A percentile compares a stretch with the other conserved stretches of the same genome.
Conservation (phyloP, 805 yeast genomes). For the Suhomyces sp. region DNA sequence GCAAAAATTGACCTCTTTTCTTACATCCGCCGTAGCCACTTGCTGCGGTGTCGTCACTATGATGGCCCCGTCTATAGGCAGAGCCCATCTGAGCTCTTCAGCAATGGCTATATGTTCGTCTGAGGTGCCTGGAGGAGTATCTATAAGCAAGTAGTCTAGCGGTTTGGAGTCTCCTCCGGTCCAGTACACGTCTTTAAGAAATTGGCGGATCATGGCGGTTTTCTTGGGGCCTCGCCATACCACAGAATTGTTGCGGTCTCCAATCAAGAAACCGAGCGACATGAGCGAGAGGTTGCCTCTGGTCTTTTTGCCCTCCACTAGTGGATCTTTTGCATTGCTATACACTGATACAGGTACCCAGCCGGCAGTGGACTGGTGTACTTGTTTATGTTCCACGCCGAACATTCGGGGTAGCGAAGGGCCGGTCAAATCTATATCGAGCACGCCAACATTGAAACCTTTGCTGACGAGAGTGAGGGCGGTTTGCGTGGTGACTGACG, state of each 20-base stretch:
- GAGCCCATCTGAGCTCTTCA: constrained; percentile 71
- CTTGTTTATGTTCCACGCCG: constrained; percentile 77
- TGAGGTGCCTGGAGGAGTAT: constrained; percentile 98
- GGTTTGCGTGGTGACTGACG: constrained; percentile 91
- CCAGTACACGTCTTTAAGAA: constrained; percentile 89
- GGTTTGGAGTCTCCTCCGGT: constrained; percentile 45
- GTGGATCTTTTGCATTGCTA: constrained; percentile 5
- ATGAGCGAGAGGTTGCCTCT: constrained; percentile 57
- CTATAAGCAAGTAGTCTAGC: constrained; percentile 77
- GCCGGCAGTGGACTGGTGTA: constrained; percentile 76
- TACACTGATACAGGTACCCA: constrained; percentile 83
- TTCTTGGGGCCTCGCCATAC: constrained; percentile 99
- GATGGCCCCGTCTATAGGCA: constrained; percentile 82
- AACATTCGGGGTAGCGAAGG: constrained; percentile 97
- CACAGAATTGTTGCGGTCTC: constrained; percentile 82
- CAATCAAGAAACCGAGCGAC: constrained; percentile 84
- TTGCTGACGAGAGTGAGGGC: constrained; percentile 73
- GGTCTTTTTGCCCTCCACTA: constrained; percentile 11
- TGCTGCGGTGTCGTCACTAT: constrained; percentile 96
- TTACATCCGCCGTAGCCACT: constrained; percentile 90
- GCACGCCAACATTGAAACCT: constrained; percentile 85
- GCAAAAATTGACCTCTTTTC: constrained; percentile 91
- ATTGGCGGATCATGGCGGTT: constrained; percentile 96
- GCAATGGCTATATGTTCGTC: constrained; percentile 98
- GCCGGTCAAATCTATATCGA: constrained; percentile 94